Base-by-base conservation (phyloP, 2,329 filamentous ascomycete species). In the Cytospora chrysosperma region DNA sequence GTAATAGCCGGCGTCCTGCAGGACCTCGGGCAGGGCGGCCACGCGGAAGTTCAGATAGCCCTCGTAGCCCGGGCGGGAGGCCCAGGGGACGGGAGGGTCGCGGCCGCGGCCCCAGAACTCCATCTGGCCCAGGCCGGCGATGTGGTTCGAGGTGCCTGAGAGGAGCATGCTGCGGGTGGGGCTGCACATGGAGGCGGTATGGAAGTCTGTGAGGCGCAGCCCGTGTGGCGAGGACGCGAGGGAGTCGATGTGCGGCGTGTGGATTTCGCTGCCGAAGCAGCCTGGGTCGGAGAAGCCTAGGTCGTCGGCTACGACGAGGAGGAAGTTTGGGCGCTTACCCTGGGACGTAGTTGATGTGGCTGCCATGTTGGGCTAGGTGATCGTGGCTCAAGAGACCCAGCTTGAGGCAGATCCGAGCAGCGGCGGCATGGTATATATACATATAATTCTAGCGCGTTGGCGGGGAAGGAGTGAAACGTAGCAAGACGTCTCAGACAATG, bases 121-220 rank as follows among this genome's bases (percentile, higher is more conserved):
- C 68, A 86, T 73, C 64, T 83, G 83, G 0, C 84, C 84, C 0
- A 86, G 73, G 1, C 84, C 78, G 5, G 79, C 79, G 57, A 82
- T 81, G 63, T 82, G 82, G 67, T 85, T 79, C 65, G 86, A 82
- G 0, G 83, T 86, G 9, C 84, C 84, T 0, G 82, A 84, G 76
- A 86, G 81, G 63, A 87, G 78, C 85, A 87, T 86, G 51, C 81
- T 78, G 49, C 84, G 73, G 4, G 81, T 84, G 5, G 84, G 85
- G 59, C 83, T 85, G 71, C 83, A 87, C 63, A 84, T 83, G 21
- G 84, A 81, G 0, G 84, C 84, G 0, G 83, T 81, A 66, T 87
- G 84, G 70, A 85, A 86, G 63, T 85, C 81, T 0, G 83, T 86
- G 65, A 86, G 81, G 1, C 82, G 78, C 15, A 86, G 69, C 12